A percentile compares a stretch with the other conserved stretches of the same genome.
These are phyloP conservation scores for Eimeria necatrix DNA, from an alignment of 169 alveolate species.

Conservation along the genomic window DNA sequence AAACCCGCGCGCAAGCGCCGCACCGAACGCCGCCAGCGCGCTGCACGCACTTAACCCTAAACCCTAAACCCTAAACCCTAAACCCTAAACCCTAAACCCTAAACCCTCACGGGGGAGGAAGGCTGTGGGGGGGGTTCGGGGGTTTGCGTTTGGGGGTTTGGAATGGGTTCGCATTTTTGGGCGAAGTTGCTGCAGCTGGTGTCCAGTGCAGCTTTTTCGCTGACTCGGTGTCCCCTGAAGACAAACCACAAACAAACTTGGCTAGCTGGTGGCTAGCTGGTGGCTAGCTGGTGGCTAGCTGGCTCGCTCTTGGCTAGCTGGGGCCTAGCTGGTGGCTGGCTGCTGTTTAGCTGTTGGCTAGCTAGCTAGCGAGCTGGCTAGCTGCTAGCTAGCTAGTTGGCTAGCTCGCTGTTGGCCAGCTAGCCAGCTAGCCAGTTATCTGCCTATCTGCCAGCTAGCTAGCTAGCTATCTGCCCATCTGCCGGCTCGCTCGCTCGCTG, in stretches of 20 bases:
- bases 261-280: background rate
- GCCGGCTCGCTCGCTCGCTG: background rate
- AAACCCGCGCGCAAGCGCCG: background rate
- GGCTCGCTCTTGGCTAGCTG: background rate
- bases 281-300: no score
- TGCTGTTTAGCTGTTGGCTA: background rate
- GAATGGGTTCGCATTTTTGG: constrained; percentile 23
- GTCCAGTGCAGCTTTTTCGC: constrained; percentile 20
- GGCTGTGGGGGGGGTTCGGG: no score
- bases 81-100: background rate
- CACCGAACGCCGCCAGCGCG: background rate
- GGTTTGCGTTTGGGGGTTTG: background rate
- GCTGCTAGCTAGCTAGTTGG: background rate
- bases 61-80: constrained; percentile 12
- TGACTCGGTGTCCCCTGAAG: constrained; percentile 37
- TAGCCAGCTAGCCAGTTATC: background rate
- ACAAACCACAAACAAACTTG: background rate
- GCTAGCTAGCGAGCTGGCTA: no score
- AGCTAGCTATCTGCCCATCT: background rate
- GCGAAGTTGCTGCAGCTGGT: constrained; percentile 22
- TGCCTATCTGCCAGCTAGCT: background rate
- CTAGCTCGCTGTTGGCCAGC: background rate
- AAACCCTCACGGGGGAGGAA: no score
- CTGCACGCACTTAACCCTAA: background rate
- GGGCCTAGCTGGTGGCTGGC: background rate